phyloP scores from a whole-genome alignment of 306 rosid species.

The Biancaea sappan region DNA sequence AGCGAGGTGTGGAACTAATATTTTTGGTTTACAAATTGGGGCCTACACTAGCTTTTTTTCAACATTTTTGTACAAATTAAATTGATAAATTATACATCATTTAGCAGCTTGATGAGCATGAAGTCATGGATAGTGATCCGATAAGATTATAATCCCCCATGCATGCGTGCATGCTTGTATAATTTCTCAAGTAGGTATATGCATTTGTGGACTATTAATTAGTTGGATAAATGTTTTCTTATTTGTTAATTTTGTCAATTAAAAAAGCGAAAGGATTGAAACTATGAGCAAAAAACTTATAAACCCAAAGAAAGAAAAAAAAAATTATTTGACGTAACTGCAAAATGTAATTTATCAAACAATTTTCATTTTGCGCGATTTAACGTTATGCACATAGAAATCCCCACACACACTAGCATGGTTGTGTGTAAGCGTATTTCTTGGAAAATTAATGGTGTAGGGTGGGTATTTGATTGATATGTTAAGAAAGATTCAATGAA shows the following conservation, averaged over 20 bases:
- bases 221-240: background rate
- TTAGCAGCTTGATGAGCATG: background rate
- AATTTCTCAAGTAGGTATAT: background rate
- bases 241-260: background rate
- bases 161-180: background rate
- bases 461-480: no score
- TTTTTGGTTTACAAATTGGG: background rate
- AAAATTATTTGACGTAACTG: no score
- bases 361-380: no score
- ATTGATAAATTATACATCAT: no score
- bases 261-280: background rate
- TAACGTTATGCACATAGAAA: no score
- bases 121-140: background rate
- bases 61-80: background rate
- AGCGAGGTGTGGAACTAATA: background rate
- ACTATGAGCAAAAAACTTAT: background rate
- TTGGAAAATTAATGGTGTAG: no score
- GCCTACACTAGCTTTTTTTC: background rate
- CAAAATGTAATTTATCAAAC: no score
- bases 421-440: no score
- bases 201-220: background rate
- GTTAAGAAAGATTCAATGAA: no score
- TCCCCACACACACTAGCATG: no score
- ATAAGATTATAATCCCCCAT: background rate
- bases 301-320: no score